These are phyloP conservation scores for Fistulifera pelliculosa DNA, from an alignment of 108 stramenopile genomes.

Conservation along the genomic window DNA sequence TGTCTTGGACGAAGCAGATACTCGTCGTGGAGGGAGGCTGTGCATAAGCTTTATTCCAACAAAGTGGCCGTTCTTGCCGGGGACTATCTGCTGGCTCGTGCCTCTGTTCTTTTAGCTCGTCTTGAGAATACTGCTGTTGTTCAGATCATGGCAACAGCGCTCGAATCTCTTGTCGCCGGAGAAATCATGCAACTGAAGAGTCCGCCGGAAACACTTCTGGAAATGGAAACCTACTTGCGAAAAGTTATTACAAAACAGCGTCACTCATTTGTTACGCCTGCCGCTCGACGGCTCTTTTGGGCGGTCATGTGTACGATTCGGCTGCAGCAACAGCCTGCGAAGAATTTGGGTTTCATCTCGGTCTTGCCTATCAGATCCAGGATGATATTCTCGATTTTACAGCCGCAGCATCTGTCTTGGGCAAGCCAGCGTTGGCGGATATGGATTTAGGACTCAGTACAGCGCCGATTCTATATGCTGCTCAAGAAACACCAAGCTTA, in stretches of 20 bases:
- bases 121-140: slow-evolving; percentile 92
- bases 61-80: slow-evolving; percentile 98
- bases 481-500: slow-evolving; percentile 73
- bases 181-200: slow-evolving; percentile 96
- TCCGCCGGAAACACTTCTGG: slow-evolving; percentile 70
- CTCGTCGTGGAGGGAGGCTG: slow-evolving; percentile 91
- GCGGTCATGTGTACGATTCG: slow-evolving; percentile 80
- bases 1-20: slow-evolving; percentile 95
- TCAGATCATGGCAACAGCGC: slow-evolving; percentile 95
- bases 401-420: slow-evolving; percentile 77
- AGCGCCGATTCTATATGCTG: slow-evolving; percentile 93
- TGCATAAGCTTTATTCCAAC: slow-evolving; percentile 97
- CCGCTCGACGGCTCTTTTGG: slow-evolving; percentile 82
- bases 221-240: slow-evolving; percentile 85
- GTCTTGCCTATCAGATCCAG: slow-evolving; percentile 94
- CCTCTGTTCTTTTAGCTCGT: slow-evolving; percentile 86
- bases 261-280: slow-evolving; percentile 91
- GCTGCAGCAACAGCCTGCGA: slow-evolving; percentile 86
- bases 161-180: slow-evolving; percentile 91
- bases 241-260: slow-evolving; percentile 98
- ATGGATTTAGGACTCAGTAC: slow-evolving; percentile 91
- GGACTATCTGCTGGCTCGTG: slow-evolving; percentile 90
- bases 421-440: slow-evolving; percentile 75
- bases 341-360: slow-evolving; percentile 96
- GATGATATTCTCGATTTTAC: slow-evolving; percentile 96